Evolutionary conservation across 139 green algal genomes (phyloP).

Genomic region (Micractinium sp.): DNA sequence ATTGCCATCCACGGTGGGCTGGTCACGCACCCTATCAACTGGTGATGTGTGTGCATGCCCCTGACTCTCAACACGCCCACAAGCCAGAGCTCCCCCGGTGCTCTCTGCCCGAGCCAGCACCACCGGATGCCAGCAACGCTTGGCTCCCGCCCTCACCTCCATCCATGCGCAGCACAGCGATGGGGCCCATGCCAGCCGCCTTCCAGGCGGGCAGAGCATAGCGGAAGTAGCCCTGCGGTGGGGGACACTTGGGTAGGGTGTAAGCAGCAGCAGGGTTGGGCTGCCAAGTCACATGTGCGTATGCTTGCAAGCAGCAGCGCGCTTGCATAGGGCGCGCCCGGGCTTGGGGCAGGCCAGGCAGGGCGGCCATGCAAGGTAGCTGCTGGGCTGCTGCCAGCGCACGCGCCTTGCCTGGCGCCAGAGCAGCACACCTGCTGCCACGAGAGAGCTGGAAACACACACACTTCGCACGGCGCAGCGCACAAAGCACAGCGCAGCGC

Average conservation of each 20-base stretch:
- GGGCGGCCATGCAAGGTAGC: too few relatives aligned
- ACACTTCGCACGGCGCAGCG: neutral
- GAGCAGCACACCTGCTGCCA: neutral
- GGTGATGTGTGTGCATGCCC: too few relatives aligned
- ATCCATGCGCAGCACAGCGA: conserved; percentile 12
- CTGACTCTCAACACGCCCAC: neutral
- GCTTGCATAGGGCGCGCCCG: neutral
- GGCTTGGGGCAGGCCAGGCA: too few relatives aligned
- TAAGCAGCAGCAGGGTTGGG: too few relatives aligned
- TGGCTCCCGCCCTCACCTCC: neutral
- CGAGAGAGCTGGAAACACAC: too few relatives aligned
- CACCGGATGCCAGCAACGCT: too few relatives aligned
- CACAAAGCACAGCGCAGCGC: too few relatives aligned
- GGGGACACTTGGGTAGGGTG: too few relatives aligned
- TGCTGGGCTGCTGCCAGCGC: too few relatives aligned
- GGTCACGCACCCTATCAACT: neutral
- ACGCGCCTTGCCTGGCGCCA: neutral
- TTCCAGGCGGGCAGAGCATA: neutral
- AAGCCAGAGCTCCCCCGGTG: too few relatives aligned
- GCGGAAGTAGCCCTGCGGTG: neutral
- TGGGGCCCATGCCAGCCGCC: neutral
- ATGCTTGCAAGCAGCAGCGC: neutral
- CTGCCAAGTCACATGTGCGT: too few relatives aligned
- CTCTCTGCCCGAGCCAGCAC: too few relatives aligned
- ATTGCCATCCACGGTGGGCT: neutral